Evolutionary conservation across 2,329 filamentous ascomycete genomes (phyloP), one percentile per base, ranked within the genome.

Genomic region (Nothopassalora personata): DNA sequence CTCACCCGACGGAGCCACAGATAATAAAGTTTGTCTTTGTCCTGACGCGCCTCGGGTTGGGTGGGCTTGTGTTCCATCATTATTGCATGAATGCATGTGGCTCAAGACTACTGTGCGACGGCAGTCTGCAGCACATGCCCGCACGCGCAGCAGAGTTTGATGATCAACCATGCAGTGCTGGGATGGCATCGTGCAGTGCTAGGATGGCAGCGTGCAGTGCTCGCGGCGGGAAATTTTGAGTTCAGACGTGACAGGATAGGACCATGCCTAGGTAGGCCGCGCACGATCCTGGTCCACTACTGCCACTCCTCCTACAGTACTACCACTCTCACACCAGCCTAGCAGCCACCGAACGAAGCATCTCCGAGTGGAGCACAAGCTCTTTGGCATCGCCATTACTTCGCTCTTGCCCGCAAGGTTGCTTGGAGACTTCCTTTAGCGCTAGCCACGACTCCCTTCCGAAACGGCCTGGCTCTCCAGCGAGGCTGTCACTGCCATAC

Each of bases 301-400:
- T 43, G 36, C 11, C 57, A 46, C 61, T 53, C 56, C 56, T 53
- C 27, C 54, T 47, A n/a, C n/a, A n/a, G n/a, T n/a, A 49, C 60
- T 34, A 53, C 53, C 51, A 46, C 57, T 33, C 55, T 28, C 53
- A 48, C 48, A 53, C 43, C 51, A 58, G 13, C 34, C 55, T 47
- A 43, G 57, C 59, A 46, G 49, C 54, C 57, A 59, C 36, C 39
- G 39, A 19, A 19, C 58, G 58, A 60, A 58, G 62, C 62, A 54
- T 47, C 48, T 43, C 57, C 52, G 56, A 15, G 63, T 65, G 63
- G 63, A 63, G 61, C 55, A 47, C 54, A 64, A 62, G 63, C 61
- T 65, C 62, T 43, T 46, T 56, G 53, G 56, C 57, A 58, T 60
- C 63, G 63, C 63, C 63, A 59, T 63, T 59, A 63, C 63, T 62